phyloP scores from a whole-genome alignment of 306 rosid genomes.

The Erythrophleum fordii region DNA sequence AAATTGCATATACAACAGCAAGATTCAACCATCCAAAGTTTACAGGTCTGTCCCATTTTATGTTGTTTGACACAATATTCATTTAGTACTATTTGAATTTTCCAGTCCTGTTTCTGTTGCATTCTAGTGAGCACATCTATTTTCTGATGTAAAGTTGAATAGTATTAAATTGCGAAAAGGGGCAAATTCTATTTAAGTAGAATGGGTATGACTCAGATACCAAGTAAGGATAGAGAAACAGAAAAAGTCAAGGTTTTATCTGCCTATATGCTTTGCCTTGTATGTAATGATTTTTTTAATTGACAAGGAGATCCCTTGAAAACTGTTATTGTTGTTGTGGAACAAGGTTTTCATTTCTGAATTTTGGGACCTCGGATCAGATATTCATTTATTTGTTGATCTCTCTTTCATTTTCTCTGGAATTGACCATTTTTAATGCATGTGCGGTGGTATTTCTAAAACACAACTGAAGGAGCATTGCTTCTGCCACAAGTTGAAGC shows the following conservation, averaged over 20 bases:
- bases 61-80: not conserved
- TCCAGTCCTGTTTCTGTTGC: not conserved
- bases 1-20: slow-evolving; percentile 75
- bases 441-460: slow-evolving; percentile 22
- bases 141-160: not conserved
- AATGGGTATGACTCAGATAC: slow-evolving; percentile 8
- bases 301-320: not conserved
- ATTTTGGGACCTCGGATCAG: not conserved
- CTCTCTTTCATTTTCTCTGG: slow-evolving; percentile 1
- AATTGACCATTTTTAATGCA: not conserved
- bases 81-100: not conserved
- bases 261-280: slow-evolving; percentile 25
- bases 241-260: slow-evolving; percentile 3
- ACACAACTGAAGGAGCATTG: slow-evolving; percentile 18
- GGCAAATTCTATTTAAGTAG: not conserved
- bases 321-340: not conserved
- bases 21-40: slow-evolving; percentile 75
- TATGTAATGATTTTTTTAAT: not conserved
- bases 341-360: not conserved
- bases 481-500: slow-evolving; percentile 13
- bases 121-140: not conserved
- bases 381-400: slow-evolving; percentile 12
- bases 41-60: slow-evolving; percentile 67
- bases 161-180: not conserved
- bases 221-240: not conserved